Conservation (phyloP, 768 basidiomycete species). For the Naganishia friedmannii region DNA sequence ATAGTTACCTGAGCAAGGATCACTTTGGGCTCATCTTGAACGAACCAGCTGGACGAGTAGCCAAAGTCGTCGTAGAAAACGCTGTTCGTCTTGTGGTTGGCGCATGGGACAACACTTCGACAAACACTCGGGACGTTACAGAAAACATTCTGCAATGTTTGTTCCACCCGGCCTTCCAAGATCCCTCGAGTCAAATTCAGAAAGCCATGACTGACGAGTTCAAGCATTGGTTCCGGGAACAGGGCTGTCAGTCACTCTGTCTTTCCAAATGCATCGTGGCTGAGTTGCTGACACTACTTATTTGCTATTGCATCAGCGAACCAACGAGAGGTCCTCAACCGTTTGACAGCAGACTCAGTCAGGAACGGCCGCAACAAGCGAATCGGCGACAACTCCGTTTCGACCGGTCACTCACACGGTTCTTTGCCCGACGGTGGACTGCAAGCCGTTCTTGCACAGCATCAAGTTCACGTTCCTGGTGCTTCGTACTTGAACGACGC, state of each 20-base stretch:
- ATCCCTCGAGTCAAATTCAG: slow-evolving; percentile 30
- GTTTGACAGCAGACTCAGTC: slow-evolving; percentile 44
- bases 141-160: slow-evolving; percentile 46
- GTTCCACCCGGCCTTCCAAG: slow-evolving; percentile 49
- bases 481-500: slow-evolving; percentile 47
- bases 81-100: slow-evolving; percentile 67
- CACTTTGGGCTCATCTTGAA: slow-evolving; percentile 33
- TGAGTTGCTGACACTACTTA: neutral
- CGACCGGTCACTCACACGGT: slow-evolving; percentile 46
- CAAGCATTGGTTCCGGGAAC: slow-evolving; percentile 19
- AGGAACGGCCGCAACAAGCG: slow-evolving; percentile 44
- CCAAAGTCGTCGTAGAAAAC: slow-evolving; percentile 65
- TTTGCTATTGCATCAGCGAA: slow-evolving; percentile 37
- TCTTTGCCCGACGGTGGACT: slow-evolving; percentile 45
- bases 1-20: slow-evolving; percentile 30
- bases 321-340: slow-evolving; percentile 43
- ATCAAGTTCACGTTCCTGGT: slow-evolving; percentile 51
- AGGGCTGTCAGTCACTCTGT: slow-evolving; percentile 14
- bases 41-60: slow-evolving; percentile 67
- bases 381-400: slow-evolving; percentile 41
- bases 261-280: neutral
- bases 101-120: slow-evolving; percentile 70
- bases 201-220: slow-evolving; percentile 26
- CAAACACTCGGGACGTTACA: slow-evolving; percentile 43
- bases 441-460: slow-evolving; percentile 45